phyloP scores from a whole-genome alignment of 2,329 filamentous ascomycete species.

The Aspergillus quadrilineatus region DNA sequence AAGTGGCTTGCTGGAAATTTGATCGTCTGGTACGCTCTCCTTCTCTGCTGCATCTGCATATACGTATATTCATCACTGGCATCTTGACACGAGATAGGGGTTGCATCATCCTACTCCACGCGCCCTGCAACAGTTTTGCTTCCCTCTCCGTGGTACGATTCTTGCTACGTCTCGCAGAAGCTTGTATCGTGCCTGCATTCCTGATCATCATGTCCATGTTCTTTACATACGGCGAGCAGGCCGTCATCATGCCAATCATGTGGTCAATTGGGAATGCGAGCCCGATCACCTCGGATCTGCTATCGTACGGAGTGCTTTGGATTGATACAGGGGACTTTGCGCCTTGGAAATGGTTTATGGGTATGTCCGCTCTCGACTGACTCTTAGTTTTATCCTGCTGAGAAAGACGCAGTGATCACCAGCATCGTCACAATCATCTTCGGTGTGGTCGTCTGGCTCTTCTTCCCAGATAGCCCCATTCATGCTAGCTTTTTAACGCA shows the following conservation, averaged over 20 bases:
- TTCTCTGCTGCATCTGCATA: no score
- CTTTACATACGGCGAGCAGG: conserved; percentile 39
- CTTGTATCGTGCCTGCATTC: conserved; percentile 53
- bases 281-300: conserved; percentile 41
- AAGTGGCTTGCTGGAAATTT: conserved; percentile 40
- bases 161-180: conserved; percentile 54
- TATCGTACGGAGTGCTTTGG: conserved; percentile 46
- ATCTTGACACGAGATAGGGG: conserved; percentile 28
- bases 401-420: background rate
- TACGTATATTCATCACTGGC: no score
- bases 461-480: conserved; percentile 36
- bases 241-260: conserved; percentile 37
- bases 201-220: conserved; percentile 42
- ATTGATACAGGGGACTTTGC: conserved; percentile 38
- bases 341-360: conserved; percentile 44
- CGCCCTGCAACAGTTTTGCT: conserved; percentile 49
- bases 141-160: conserved; percentile 52
- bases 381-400: background rate
- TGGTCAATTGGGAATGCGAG: conserved; percentile 43
- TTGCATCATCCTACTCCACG: conserved; percentile 32
- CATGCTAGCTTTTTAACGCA: conserved; percentile 32
- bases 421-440: conserved; percentile 21
- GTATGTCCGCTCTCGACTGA: conserved; percentile 18
- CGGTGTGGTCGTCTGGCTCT: conserved; percentile 29
- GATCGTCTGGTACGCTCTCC: conserved; percentile 13